Evolutionary conservation across 305 asterid genomes (phyloP), one percentile per base, ranked within the genome.

Genomic region (Fraxinus latifolia): DNA sequence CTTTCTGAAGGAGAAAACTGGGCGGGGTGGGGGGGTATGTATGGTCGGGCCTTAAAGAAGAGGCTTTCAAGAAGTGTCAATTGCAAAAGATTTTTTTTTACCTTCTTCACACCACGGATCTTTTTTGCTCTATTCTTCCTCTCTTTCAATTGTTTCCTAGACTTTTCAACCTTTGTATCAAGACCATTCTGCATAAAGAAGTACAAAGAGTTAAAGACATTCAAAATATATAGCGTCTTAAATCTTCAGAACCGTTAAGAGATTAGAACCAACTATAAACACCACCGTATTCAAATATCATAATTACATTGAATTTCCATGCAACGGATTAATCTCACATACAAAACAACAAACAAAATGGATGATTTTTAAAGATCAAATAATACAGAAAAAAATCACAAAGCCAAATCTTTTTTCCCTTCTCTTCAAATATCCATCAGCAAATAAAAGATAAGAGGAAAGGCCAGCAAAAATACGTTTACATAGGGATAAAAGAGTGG

Each of bases 61-160:
- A 58, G 11, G 25, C 68, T 58, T 7, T 7, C 3, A 31, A 25
- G 6, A 67, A 67, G 7, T 25, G 17, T 25, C 8, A 6, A 11
- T 27, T 25, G n/a, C 15, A 23, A 25, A 65, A 67, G 17, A 11
- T 36, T 6, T 5, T 2, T 36, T 1, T 5, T 4, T 81, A 92
- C 97, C 94, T 92, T 92, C 90, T 92, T 92, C n/a, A 92, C 94
- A 88, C 97, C 97, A 31, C 97, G 94, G 75, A 92, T 84, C 84
- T 92, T 92, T 90, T 89, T 91, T 15, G 95, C 89, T 58, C 97
- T 88, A 89, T 93, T 93, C 89, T 93, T 93, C 60, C 97, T 85
- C 78, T 93, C 97, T 85, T 93, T 93, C 96, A 93, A 83, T 74
- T 93, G 97, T 79, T 93, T 93, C 86, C 97, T 91, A 0, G 97